A percentile compares a stretch with the other conserved stretches of the same genome.
These are phyloP conservation scores for Eucommia ulmoides DNA, from an alignment of 257 asterid species.

Conservation along the genomic window DNA sequence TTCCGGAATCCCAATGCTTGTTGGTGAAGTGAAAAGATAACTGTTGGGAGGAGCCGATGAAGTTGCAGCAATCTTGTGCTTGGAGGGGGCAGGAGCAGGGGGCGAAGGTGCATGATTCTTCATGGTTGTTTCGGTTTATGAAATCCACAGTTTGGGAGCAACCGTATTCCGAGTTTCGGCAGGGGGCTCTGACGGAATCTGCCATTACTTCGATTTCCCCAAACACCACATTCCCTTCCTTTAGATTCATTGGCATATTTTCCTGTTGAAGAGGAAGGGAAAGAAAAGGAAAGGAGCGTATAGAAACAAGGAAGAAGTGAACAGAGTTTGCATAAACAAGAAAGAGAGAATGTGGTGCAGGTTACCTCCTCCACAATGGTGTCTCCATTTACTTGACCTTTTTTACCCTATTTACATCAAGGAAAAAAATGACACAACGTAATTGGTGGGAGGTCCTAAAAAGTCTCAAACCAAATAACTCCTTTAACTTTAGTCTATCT, in stretches of 20 bases:
- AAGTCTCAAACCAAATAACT: too few relatives aligned
- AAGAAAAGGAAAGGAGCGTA: too few relatives aligned
- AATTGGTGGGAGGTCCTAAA: too few relatives aligned
- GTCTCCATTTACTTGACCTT: slow-evolving; percentile 46
- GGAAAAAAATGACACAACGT: too few relatives aligned
- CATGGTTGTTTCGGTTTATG: slow-evolving; percentile 50
- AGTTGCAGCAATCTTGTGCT: slow-evolving; percentile 51
- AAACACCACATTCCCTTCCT: slow-evolving; percentile 34
- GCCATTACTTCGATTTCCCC: slow-evolving; percentile 41
- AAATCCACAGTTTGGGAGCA: slow-evolving; percentile 46
- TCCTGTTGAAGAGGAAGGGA: too few relatives aligned
- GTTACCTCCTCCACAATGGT: slow-evolving; percentile 49
- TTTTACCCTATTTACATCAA: slow-evolving; percentile 53
- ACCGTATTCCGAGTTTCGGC: slow-evolving; percentile 69
- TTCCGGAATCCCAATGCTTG: slow-evolving; percentile 78
- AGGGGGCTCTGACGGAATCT: slow-evolving; percentile 51
- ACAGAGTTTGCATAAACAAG: slow-evolving; percentile 1
- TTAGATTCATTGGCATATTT: slow-evolving; percentile 25
- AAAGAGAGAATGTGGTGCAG: slow-evolving; percentile 4
- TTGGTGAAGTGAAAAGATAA: slow-evolving; percentile 66
- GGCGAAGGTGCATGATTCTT: slow-evolving; percentile 43
- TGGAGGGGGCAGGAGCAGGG: slow-evolving; percentile 83
- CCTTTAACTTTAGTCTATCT: too few relatives aligned
- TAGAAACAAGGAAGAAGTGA: neutral
- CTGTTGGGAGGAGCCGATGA: slow-evolving; percentile 51